Conservation (phyloP, 208 protist genomes). For the Trypanosoma platydactyli region DNA sequence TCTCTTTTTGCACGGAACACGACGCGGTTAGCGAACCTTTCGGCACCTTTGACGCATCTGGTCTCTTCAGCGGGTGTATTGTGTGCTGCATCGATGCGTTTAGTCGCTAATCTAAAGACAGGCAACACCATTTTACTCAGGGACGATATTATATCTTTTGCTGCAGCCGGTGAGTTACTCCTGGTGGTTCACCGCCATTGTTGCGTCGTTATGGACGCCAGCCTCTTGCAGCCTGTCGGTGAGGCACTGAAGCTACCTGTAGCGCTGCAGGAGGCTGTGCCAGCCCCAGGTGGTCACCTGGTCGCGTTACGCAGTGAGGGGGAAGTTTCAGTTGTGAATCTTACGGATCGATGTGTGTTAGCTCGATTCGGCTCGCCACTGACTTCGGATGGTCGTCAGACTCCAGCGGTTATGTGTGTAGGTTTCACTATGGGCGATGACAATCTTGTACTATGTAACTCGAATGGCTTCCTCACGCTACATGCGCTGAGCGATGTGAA, state of each 20-base stretch:
- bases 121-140: neutral
- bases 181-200: conserved; percentile 16
- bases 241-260: neutral
- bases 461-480: conserved; percentile 24
- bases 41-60: conserved; percentile 19
- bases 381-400: neutral
- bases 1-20: neutral
- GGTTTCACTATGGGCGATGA: conserved; percentile 29
- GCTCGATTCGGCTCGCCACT: neutral
- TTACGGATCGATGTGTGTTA: neutral
- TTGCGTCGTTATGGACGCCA: conserved; percentile 18
- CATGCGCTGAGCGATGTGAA: conserved; percentile 10
- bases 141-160: conserved; percentile 21
- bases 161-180: neutral
- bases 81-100: conserved; percentile 17
- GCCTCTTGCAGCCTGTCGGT: conserved; percentile 9
- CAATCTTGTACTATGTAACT: conserved; percentile 27
- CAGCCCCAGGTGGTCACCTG: conserved; percentile 1
- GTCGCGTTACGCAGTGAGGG: conserved; percentile 16
- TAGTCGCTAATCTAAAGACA: conserved; percentile 20
- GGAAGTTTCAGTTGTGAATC: conserved; percentile 5
- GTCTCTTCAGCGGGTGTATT: conserved; percentile 12
- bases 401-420: conserved; percentile 20
- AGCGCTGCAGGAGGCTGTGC: conserved; percentile 6
- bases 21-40: conserved; percentile 2